Base-by-base conservation (phyloP, 2,329 filamentous ascomycete species). In the Trichoderma lentiforme region DNA sequence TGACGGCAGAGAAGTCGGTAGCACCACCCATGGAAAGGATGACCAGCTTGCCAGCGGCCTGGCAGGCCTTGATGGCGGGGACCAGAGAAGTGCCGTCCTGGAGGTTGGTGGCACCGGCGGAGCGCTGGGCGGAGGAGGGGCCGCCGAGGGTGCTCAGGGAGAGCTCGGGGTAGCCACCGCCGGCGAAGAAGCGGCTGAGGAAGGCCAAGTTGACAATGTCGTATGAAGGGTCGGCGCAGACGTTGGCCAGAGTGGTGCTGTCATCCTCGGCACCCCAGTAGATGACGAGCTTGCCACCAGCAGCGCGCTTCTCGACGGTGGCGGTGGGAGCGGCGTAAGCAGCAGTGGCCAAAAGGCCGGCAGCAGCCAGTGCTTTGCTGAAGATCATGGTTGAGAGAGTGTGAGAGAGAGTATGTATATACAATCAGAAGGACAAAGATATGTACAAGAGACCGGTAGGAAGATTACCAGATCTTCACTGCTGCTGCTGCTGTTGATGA, bases 21-120 rank as follows among this genome's bases (percentile, higher is more conserved):
- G 88, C 88, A 43, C 92, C 91, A 28, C 91, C 91, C 68, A 94
- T 84, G 8, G 90, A 92, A 11, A 93, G 84, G 39, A 93, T 80
- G 75, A 93, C 90, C 1, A 90, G 92, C 81, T 93, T 94, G 73
- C 87, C 86, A 74, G 88, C 83, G 9, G 80, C 75, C 78, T 93
- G 91, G 80, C 91, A 94, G 18, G 84, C 77, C 72, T 82, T 78
- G 74, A 88, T 87, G 72, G 74, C 73, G 11, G 73, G 51, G 39
- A 75, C 71, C 32, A 76, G 56, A n/a, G 70, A 64, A 14, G 64
- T 36, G 60, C 75, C 75, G 36, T 76, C 75, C 58, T 75, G 71
- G 62, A 76, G 73, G 15, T 62, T 71, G 4, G 73, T 75, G 39
- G 75, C 75, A 30, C 75, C 74, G n/a, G 73, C 75, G n/a, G 71